These are phyloP conservation scores for Drechslerella stenobrocha DNA, from an alignment of 2,329 filamentous ascomycete genomes.

Conservation along the genomic window DNA sequence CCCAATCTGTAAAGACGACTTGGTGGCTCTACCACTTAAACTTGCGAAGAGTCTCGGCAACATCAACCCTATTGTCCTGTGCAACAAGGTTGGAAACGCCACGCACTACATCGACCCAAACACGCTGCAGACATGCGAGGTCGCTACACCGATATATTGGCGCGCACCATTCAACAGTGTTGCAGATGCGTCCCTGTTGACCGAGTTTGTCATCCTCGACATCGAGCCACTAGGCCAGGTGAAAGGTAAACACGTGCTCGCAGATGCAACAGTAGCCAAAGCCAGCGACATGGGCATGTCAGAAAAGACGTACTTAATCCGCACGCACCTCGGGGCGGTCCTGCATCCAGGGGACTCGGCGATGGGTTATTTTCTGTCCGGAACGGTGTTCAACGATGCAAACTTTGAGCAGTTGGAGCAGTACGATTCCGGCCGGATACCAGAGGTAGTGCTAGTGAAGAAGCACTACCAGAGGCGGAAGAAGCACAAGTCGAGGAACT, in stretches of 20 bases:
- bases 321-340: conserved; percentile 84
- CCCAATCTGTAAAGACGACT: conserved; percentile 94
- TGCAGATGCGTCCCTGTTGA: conserved; percentile 79
- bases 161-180: conserved; percentile 80
- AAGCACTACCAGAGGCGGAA: conserved; percentile 87
- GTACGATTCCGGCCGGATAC: conserved; percentile 72
- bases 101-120: conserved; percentile 87
- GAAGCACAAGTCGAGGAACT: conserved; percentile 81
- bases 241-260: conserved; percentile 79
- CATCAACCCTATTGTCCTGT: conserved; percentile 74
- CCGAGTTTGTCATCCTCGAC: conserved; percentile 93
- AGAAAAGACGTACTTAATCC: conserved; percentile 82
- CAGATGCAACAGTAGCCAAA: conserved; percentile 84
- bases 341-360: conserved; percentile 87
- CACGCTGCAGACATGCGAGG: conserved; percentile 86
- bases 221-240: conserved; percentile 76
- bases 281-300: conserved; percentile 84
- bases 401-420: conserved; percentile 76
- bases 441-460: conserved; percentile 94
- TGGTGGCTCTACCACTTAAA: conserved; percentile 89
- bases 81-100: conserved; percentile 83
- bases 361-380: conserved; percentile 88
- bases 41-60: conserved; percentile 85
- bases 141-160: conserved; percentile 85
- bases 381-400: conserved; percentile 88